Base-by-base conservation (phyloP, 768 basidiomycete genomes). In the Gyrodon lividus region DNA sequence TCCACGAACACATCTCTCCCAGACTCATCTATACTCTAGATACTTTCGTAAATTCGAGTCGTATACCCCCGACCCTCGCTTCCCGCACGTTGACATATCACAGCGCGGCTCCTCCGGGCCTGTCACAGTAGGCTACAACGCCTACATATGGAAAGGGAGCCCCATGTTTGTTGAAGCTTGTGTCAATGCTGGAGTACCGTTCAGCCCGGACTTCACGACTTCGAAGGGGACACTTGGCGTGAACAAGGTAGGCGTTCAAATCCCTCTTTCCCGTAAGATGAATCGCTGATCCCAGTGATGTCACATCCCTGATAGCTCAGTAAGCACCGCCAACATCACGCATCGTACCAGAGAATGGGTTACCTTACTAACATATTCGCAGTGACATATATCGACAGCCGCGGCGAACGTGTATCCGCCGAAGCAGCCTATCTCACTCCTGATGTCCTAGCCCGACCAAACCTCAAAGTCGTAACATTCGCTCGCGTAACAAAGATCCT, bases 31-130 rank as follows among this genome's bases (percentile, higher is more conserved):
- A 38, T 33, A 10, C 14, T 30, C 4, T 44, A 87, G 86, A n/a
- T 89, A 86, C 58, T 83, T 89, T 59, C 73, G 63, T 31, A 89
- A 86, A 63, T 86, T 88, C 39, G 86, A 89, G 63, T 74, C 69
- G 16, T 87, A 75, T 57, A 69, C 69, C 37, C 78, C 80, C 4
- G 73, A 82, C 53, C 67, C 76, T 0, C 61, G 71, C 7, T 80
- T 78, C 57, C 79, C 80, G 1, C 65, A 66, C 6, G 81, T 87
- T 6, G 74, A 83, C 45, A 48, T 63, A 1, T 63, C 67, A 4
- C 60, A 71, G 5, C 80, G 74, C 20, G 85, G 86, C 3, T 66
- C 65, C 0, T 46, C 66, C 2, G 87, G 87, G 0, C 85, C 85
- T 0, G 73, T 87, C 8, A 69, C 75, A 34, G 72, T 86, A 24